Conservation (phyloP, 257 asterid genomes). For the Solanum peruvianum region DNA sequence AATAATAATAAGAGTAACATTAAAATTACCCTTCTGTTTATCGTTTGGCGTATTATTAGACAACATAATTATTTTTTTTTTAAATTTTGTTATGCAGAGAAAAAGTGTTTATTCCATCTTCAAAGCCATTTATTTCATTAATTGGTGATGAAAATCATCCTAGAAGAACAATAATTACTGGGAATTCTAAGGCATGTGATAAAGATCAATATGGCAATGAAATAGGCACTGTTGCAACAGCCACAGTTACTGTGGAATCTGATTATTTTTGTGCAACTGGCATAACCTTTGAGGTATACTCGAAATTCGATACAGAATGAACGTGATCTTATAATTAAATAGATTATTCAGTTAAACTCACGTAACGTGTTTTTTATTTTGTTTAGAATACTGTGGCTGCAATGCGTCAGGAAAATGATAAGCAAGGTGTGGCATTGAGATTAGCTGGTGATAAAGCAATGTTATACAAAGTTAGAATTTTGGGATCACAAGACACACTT, state of each 20-base stretch:
- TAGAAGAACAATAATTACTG: constrained; percentile 33
- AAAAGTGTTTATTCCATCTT: constrained; percentile 50
- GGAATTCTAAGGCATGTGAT: constrained; percentile 76
- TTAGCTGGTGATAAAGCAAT: constrained; percentile 52
- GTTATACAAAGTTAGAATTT: constrained; percentile 47
- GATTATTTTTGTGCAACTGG: constrained; percentile 67
- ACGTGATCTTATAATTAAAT: neutral
- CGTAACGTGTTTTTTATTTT: no score
- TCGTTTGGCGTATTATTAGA: rapidly evolving
- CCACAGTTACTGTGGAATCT: constrained; percentile 58
- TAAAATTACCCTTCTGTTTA: no score
- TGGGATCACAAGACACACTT: constrained; percentile 82
- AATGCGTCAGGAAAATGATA: constrained; percentile 20
- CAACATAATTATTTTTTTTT: neutral
- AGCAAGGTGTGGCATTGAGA: constrained; percentile 77
- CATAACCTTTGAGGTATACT: constrained; percentile 63
- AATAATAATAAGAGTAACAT: no score
- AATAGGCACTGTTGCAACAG: constrained; percentile 55
- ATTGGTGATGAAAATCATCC: constrained; percentile 37
- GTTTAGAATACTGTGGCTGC: constrained; percentile 48
- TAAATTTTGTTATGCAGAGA: constrained; percentile 30
- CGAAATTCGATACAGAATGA: neutral
- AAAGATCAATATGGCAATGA: constrained; percentile 13
- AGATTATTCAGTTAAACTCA: no score
- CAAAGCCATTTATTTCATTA: constrained; percentile 58